Conservation (phyloP, 2,329 filamentous ascomycete species). For the Aspergillus aculeatinus region DNA sequence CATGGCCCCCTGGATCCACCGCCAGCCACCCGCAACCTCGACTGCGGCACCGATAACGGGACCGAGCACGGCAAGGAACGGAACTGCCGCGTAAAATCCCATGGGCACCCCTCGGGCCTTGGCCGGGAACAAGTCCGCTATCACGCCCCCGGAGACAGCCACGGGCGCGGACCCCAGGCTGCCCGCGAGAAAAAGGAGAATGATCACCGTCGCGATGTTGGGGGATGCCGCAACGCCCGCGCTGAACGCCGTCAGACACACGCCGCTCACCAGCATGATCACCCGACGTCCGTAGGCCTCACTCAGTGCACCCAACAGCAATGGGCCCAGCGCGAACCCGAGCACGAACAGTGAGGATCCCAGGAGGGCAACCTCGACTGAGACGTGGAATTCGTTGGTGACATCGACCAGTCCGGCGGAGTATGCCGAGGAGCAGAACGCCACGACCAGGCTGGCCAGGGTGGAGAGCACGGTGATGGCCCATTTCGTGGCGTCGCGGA, state of each 20-base stretch:
- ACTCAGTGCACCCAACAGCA: conserved; percentile 8
- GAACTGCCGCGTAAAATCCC: conserved; percentile 6
- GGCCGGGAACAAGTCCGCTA: conserved; percentile 59
- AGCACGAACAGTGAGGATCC: conserved; percentile 13
- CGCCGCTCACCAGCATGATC: neutral
- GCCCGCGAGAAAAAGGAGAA: conserved; percentile 65
- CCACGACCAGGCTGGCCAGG: conserved; percentile 3
- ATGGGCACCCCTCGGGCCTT: neutral
- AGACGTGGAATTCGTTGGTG: conserved; percentile 10
- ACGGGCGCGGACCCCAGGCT: conserved; percentile 60
- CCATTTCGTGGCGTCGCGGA: neutral
- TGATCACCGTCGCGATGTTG: conserved; percentile 59
- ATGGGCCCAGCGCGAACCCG: conserved; percentile 10
- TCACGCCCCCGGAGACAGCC: conserved; percentile 61
- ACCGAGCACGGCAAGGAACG: conserved; percentile 40
- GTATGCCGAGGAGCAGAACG: conserved; percentile 14
- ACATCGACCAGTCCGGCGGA: conserved; percentile 1
- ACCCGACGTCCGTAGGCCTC: conserved; percentile 6
- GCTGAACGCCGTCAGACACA: neutral
- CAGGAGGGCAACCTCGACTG: conserved; percentile 9
- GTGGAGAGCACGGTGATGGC: conserved; percentile 4
- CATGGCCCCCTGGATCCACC: conserved; percentile 42
- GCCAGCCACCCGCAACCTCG: conserved; percentile 48
- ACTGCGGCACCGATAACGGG: conserved; percentile 53
- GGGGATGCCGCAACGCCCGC: conserved; percentile 33